Evolutionary conservation across 2,329 filamentous ascomycete species (phyloP), one percentile per base, ranked within the genome.

Genomic region (Epichloe baconii): DNA sequence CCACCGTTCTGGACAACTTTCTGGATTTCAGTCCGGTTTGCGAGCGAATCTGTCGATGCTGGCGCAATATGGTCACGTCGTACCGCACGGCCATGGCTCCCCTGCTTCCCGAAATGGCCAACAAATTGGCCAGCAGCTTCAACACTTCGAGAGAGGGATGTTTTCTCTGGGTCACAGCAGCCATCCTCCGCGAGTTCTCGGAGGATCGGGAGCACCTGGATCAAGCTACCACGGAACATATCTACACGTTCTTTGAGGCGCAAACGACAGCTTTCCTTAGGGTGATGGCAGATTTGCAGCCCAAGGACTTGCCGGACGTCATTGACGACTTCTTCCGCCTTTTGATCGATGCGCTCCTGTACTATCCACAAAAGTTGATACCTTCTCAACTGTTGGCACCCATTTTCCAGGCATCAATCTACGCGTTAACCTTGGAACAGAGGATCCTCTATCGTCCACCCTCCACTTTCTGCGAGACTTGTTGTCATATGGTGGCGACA

Each of bases 251-350:
- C 71, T 96, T 95, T 64, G 89, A 96, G 66, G 85, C 88, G 51
- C 93, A 98, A 68, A 87, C 90, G 2, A 86, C 87, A 21, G 88
- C 83, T 10, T 95, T 97, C 71, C 75, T 98, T 54, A 83, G 87
- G 35, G 88, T 90, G 57, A 80, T 98, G 70, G 95, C 86, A 61
- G 88, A 94, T 57, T 71, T 96, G 7, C 81, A 88, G 31, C 75
- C 78, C 3, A 71, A 72, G 56, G 86, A 94, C 60, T 74, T 95
- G 5, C 88, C 88, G 2, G 78, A 82, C 53, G 86, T 95, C 53
- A 94, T 95, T 59, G 90, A 96, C 64, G 90, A 96, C 65, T 98
- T 96, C 71, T 98, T 95, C 78, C 85, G 93, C 31, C 80, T 98
- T 8, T 79, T 91, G 38, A 86, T 88, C 10, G 93, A 98, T 65